Evolutionary conservation across 768 basidiomycete genomes (phyloP).

Genomic region (Coprinellus aureogranulatus): DNA sequence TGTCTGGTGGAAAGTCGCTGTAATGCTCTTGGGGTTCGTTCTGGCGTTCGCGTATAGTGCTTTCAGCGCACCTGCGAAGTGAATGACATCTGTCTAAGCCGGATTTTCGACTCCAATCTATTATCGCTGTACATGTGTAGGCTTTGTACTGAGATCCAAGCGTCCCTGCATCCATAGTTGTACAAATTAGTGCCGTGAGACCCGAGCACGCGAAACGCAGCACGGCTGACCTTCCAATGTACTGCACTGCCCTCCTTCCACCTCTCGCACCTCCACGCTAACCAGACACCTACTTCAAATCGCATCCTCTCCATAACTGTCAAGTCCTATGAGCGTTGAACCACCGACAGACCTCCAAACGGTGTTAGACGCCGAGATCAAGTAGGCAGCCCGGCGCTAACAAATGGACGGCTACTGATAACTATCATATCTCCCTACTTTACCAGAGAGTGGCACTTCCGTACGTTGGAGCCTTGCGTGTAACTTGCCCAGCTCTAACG

Average conservation of each 20-base stretch:
- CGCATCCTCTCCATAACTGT: not conserved
- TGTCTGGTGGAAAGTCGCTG: conserved; percentile 17
- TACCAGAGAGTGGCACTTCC: conserved; percentile 76
- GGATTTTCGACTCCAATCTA: no score
- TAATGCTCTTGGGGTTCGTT: conserved; percentile 30
- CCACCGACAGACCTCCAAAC: conserved; percentile 48
- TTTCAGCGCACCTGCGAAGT: not conserved
- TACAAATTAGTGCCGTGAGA: not conserved
- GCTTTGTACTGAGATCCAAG: no score
- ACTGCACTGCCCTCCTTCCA: not conserved
- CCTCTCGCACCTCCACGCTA: not conserved
- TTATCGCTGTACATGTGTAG: no score
- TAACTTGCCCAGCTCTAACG: not conserved
- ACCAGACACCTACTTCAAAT: not conserved
- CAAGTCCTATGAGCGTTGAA: conserved; percentile 2
- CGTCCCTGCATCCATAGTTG: not conserved
- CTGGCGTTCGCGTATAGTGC: conserved; percentile 28
- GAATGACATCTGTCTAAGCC: no score
- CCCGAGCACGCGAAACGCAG: not conserved
- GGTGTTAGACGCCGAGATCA: conserved; percentile 61
- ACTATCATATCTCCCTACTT: not conserved
- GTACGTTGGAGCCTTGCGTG: conserved; percentile 38
- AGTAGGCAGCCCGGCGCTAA: conserved; percentile 37
- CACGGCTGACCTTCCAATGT: not conserved
- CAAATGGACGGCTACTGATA: no score